These are phyloP conservation scores for Coccomyxa subellipsoidea DNA, from an alignment of 163 green algal species.

Conservation along the genomic window DNA sequence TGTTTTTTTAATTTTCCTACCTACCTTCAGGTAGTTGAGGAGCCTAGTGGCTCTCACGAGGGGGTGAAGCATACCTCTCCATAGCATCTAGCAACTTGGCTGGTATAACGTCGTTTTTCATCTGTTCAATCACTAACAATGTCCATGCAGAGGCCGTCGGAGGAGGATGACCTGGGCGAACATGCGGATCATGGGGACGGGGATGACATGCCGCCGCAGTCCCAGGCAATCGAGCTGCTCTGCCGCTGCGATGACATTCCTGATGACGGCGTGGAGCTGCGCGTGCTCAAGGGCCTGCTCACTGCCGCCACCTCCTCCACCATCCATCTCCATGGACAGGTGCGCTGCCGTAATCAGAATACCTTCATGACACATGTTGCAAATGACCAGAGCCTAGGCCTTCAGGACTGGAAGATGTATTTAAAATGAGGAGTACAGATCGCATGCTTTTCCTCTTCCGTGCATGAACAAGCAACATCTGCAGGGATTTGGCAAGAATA, in stretches of 20 bases:
- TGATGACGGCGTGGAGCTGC: constrained; percentile 86
- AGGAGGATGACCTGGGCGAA: not conserved
- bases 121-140: too few species aligned
- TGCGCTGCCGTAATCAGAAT: not conserved
- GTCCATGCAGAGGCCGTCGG: not conserved
- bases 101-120: too few species aligned
- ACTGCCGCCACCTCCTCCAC: constrained; percentile 72
- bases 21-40: too few species aligned
- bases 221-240: constrained; percentile 74
- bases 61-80: too few species aligned
- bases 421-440: too few species aligned
- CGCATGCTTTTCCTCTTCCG: too few species aligned
- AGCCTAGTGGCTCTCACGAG: too few species aligned
- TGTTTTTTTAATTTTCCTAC: too few species aligned
- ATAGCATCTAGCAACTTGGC: too few species aligned
- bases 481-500: too few species aligned
- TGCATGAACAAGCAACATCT: too few species aligned
- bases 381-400: not conserved
- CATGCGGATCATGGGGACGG: not conserved
- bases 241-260: constrained; percentile 78
- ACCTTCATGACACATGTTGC: constrained; percentile 21
- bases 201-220: constrained; percentile 45
- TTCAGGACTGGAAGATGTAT: too few species aligned
- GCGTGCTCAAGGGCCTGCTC: constrained; percentile 82
- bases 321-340: constrained; percentile 72